Conservation (phyloP, 2,329 filamentous ascomycete species). For the Colletotrichum liaoningense region DNA sequence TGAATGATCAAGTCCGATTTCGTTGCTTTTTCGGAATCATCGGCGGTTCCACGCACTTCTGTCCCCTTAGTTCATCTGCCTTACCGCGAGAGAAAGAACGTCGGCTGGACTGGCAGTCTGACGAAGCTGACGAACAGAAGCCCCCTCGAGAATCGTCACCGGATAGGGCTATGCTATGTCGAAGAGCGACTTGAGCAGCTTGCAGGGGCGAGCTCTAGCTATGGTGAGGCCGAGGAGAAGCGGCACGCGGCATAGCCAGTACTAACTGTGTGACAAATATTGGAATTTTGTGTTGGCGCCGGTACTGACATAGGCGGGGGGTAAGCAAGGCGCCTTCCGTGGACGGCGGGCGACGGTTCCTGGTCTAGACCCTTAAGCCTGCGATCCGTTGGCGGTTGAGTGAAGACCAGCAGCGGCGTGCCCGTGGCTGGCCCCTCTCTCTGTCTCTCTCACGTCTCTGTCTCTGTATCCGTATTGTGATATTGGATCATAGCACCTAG, state of each 20-base stretch:
- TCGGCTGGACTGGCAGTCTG: background rate
- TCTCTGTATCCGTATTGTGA: background rate
- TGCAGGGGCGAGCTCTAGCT: background rate
- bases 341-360: background rate
- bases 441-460: background rate
- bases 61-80: background rate
- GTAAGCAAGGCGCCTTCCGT: constrained; percentile 14
- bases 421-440: background rate
- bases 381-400: constrained; percentile 1
- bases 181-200: background rate
- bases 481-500: background rate
- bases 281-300: constrained; percentile 12
- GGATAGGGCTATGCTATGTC: constrained; percentile 11
- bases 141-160: background rate
- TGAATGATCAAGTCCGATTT: constrained; percentile 1
- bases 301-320: constrained; percentile 8
- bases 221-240: background rate
- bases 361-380: constrained; percentile 3
- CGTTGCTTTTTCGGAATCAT: constrained; percentile 33
- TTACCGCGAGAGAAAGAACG: constrained; percentile 2
- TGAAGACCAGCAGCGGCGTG: constrained; percentile 5
- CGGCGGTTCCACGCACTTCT: constrained; percentile 5
- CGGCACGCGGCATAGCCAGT: background rate
- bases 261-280: constrained; percentile 1
- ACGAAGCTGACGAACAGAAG: background rate